Percentiles rank a stretch among this genome's conserved stretches.
Evolutionary conservation across 2,329 filamentous ascomycete genomes (phyloP).

Genomic region (Purpureocillium takamizusanense): DNA sequence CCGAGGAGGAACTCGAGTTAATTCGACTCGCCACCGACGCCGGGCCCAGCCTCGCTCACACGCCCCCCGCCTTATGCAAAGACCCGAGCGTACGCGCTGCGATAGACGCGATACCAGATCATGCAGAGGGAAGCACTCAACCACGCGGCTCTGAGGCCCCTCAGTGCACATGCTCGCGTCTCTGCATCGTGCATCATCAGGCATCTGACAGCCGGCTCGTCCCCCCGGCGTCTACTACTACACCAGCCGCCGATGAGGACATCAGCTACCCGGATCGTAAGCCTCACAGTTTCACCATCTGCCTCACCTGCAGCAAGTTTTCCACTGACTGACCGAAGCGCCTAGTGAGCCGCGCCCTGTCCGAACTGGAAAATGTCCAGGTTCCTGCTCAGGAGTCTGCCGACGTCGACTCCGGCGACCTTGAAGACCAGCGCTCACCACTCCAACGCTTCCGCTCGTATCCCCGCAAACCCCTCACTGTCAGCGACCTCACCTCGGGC

Average conservation of each 20-base stretch:
- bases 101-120: slow-evolving; percentile 15
- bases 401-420: neutral
- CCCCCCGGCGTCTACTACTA: slow-evolving; percentile 5
- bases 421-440: slow-evolving; percentile 40
- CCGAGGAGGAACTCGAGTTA: slow-evolving; percentile 36
- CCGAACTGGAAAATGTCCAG: slow-evolving; percentile 9
- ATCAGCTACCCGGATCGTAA: slow-evolving; percentile 45
- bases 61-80: slow-evolving; percentile 1
- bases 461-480: slow-evolving; percentile 71
- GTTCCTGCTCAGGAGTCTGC: slow-evolving; percentile 5
- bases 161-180: too few relatives aligned
- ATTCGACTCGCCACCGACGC: slow-evolving; percentile 19
- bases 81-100: slow-evolving; percentile 1
- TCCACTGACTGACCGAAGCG: slow-evolving; percentile 54
- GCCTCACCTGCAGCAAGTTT: neutral
- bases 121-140: slow-evolving; percentile 3
- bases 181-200: too few relatives aligned
- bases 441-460: slow-evolving; percentile 70
- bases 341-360: slow-evolving; percentile 46
- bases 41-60: neutral
- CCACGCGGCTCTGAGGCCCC: too few relatives aligned
- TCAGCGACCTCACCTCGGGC: slow-evolving; percentile 80
- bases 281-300: too few relatives aligned
- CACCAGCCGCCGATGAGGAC: slow-evolving; percentile 9
- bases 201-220: too few relatives aligned